Evolutionary conservation across 306 rosid species (phyloP).

Genomic region (Chamaecrista fasciculata): DNA sequence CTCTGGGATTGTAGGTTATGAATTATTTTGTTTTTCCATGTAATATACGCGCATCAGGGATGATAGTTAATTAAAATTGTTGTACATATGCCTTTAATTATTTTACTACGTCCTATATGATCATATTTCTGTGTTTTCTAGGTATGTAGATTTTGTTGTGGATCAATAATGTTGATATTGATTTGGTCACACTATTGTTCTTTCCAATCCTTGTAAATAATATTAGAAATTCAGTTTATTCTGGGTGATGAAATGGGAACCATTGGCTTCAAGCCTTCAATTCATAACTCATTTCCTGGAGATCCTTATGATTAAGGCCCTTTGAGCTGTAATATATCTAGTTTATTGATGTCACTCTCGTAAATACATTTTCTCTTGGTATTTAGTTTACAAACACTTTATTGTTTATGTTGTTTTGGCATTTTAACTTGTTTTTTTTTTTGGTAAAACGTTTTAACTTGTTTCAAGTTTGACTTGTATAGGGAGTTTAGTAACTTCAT

Average conservation of each 20-base stretch:
- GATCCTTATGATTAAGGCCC: not conserved
- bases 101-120: not conserved
- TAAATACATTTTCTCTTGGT: not conserved
- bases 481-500: not conserved
- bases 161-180: not conserved
- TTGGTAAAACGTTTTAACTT: no score
- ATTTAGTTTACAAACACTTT: not conserved
- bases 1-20: not conserved
- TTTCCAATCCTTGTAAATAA: not conserved
- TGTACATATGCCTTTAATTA: not conserved
- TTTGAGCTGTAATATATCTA: not conserved
- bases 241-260: not conserved
- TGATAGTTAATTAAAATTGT: not conserved
- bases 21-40: not conserved
- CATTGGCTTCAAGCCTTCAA: not conserved
- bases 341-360: not conserved
- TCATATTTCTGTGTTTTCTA: constrained; percentile 2
- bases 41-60: not conserved
- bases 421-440: no score
- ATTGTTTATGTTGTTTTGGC: not conserved
- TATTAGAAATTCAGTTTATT: not conserved
- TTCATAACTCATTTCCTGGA: not conserved
- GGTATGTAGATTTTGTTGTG: not conserved
- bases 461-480: not conserved
- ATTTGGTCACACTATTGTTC: not conserved